phyloP scores from a whole-genome alignment of 768 basidiomycete genomes.

The Fistulinella prunicolor region DNA sequence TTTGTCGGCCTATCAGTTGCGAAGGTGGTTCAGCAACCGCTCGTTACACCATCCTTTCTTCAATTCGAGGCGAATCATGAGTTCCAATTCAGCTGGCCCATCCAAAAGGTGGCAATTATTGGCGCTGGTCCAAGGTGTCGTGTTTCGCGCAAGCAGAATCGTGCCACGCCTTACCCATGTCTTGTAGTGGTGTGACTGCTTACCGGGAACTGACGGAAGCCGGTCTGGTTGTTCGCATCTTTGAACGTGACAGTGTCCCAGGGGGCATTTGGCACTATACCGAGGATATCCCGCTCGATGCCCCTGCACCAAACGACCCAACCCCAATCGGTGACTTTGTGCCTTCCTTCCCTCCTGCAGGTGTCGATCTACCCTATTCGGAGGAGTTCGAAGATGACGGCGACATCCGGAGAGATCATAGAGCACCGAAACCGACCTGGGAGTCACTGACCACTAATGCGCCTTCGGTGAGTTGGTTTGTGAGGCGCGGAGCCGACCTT shows the following conservation, averaged over 20 bases:
- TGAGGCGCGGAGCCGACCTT: not conserved
- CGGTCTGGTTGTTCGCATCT: no score
- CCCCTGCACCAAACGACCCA: no score
- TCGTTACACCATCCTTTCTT: not conserved
- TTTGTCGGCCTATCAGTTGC: no score
- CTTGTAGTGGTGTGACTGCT: no score
- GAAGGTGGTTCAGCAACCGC: not conserved
- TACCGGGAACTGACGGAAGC: no score
- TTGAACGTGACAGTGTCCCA: no score
- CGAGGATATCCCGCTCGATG: no score
- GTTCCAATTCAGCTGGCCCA: conserved; percentile 13
- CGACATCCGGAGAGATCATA: conserved; percentile 5
- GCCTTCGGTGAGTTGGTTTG: conserved; percentile 9
- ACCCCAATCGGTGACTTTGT: no score
- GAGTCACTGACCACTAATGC: conserved; percentile 9
- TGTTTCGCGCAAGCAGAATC: not conserved
- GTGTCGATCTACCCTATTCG: conserved; percentile 9
- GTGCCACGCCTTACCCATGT: no score
- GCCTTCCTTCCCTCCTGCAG: not conserved
- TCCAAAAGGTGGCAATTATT: conserved; percentile 13
- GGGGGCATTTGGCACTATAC: no score
- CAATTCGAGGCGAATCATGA: not conserved
- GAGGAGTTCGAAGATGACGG: conserved; percentile 10
- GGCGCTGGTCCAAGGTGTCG: conserved; percentile 17
- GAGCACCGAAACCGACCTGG: conserved; percentile 14